phyloP scores from a whole-genome alignment of 1,284 basidiomycete genomes.

The Papiliotrema fonsecae region DNA sequence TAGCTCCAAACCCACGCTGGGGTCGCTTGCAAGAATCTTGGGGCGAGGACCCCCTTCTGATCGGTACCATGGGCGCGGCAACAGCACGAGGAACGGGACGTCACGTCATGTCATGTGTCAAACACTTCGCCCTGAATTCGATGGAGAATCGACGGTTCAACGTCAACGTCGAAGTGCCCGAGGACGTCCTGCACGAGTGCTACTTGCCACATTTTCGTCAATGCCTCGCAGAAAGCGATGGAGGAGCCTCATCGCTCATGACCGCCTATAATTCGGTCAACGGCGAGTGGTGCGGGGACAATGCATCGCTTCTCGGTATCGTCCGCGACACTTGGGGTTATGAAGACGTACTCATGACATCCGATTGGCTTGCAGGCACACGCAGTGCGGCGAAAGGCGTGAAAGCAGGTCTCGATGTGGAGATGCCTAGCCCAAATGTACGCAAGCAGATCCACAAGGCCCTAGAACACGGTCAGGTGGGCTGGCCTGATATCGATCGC shows the following conservation, averaged over 20 bases:
- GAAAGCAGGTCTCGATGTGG: background rate
- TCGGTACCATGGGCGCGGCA: background rate
- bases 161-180: background rate
- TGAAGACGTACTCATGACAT: background rate
- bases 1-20: background rate
- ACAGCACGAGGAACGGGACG: background rate
- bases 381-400: background rate
- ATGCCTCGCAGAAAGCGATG: background rate
- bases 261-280: background rate
- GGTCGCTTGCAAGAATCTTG: background rate
- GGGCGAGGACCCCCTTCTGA: background rate
- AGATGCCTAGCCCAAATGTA: background rate
- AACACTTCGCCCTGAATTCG: background rate
- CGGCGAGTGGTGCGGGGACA: background rate
- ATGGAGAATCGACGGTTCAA: background rate
- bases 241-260: background rate
- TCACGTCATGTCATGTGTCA: background rate
- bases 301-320: background rate
- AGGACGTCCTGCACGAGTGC: background rate
- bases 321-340: background rate
- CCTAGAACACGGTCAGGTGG: background rate
- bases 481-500: background rate
- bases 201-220: background rate
- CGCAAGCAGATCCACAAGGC: background rate
- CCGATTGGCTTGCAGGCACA: background rate